These are phyloP conservation scores for Apiospora malaysiana DNA, from an alignment of 2,329 filamentous ascomycete species.

Conservation along the genomic window DNA sequence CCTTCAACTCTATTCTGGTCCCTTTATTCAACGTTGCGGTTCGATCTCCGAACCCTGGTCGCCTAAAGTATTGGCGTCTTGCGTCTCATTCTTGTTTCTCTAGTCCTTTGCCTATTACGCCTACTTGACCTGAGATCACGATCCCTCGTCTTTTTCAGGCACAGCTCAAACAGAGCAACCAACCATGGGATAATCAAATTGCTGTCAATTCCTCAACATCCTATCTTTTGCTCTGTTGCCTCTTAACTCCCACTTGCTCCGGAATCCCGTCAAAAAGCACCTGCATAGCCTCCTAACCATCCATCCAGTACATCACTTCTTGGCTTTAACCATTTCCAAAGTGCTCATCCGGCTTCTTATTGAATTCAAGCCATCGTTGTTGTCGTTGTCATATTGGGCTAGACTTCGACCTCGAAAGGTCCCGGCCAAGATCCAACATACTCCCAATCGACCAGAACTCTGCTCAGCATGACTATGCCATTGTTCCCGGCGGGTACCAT, in stretches of 20 bases:
- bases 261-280: background rate
- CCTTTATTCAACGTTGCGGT: constrained; percentile 1
- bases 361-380: background rate
- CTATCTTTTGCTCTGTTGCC: background rate
- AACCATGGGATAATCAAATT: background rate
- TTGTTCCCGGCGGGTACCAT: constrained; percentile 22
- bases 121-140: constrained; percentile 1
- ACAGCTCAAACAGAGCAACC: background rate
- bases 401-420: background rate
- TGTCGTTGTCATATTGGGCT: background rate
- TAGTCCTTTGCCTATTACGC: constrained; percentile 2
- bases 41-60: constrained; percentile 5
- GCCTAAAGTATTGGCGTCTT: background rate
- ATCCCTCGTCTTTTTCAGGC: background rate
- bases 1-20: constrained; percentile 22
- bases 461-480: constrained; percentile 10
- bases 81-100: constrained; percentile 8
- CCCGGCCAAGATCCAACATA: background rate
- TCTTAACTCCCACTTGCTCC: background rate
- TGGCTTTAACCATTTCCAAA: background rate
- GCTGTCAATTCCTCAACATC: background rate
- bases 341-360: background rate
- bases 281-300: background rate
- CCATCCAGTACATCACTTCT: background rate
- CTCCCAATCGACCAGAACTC: background rate